Evolutionary conservation across 768 basidiomycete species (phyloP).

Genomic region (Phylloporus scabripes): DNA sequence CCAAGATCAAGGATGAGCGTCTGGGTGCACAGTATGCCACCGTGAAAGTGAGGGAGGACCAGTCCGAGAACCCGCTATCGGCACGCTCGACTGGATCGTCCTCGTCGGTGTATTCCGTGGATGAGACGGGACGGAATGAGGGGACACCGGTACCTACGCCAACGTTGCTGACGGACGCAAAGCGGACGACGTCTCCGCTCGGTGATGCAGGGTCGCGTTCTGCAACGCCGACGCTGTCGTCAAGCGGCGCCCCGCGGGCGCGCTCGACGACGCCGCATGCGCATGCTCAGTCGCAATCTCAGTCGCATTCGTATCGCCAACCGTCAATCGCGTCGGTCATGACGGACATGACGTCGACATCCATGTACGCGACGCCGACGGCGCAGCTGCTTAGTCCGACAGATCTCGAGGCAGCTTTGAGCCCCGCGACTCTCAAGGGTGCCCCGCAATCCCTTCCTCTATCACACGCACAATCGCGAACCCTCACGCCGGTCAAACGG

Average conservation of each 20-base stretch:
- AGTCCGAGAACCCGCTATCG: slow-evolving; percentile 24
- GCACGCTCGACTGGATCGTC: slow-evolving; percentile 28
- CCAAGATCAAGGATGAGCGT: slow-evolving; percentile 66
- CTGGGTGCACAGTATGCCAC: slow-evolving; percentile 30
- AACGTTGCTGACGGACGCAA: slow-evolving; percentile 10
- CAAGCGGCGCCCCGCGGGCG: slow-evolving; percentile 10
- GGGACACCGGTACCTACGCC: slow-evolving; percentile 33
- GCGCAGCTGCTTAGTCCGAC: slow-evolving; percentile 26
- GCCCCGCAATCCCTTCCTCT: background rate
- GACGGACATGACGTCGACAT: slow-evolving; percentile 45
- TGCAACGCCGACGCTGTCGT: slow-evolving; percentile 23
- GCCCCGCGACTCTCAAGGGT: slow-evolving; percentile 25
- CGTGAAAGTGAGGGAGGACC: slow-evolving; percentile 6
- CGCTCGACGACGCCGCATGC: slow-evolving; percentile 22
- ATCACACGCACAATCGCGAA: background rate
- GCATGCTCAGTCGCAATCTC: background rate
- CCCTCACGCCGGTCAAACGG: slow-evolving; percentile 30
- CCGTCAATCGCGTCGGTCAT: slow-evolving; percentile 72
- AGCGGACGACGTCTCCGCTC: slow-evolving; percentile 12
- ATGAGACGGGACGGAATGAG: slow-evolving; percentile 28
- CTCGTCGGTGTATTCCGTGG: slow-evolving; percentile 56
- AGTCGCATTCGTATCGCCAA: slow-evolving; percentile 40
- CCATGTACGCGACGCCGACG: slow-evolving; percentile 44
- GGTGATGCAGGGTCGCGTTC: slow-evolving; percentile 22
- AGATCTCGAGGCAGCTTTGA: slow-evolving; percentile 9